Percentiles rank a stretch among this genome's conserved stretches.
Conservation (phyloP, 2,329 filamentous ascomycete genomes). For the Aspergillus transmontanensis region DNA sequence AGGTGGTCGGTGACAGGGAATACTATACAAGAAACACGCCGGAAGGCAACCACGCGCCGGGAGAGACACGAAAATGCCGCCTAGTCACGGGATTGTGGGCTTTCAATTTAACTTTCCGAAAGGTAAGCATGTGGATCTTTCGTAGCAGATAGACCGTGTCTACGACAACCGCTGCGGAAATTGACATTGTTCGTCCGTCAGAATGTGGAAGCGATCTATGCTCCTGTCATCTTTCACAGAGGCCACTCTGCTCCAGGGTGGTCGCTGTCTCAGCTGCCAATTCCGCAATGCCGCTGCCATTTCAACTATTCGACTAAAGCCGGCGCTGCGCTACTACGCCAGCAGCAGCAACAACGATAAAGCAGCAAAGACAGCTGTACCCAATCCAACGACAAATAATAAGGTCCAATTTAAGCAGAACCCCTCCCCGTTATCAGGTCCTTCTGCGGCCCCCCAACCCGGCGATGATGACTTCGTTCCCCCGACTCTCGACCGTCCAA, state of each 20-base stretch:
- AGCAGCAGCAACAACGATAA: slow-evolving; percentile 22
- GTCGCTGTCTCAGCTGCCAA: slow-evolving; percentile 40
- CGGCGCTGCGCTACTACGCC: slow-evolving; percentile 33
- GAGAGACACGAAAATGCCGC: slow-evolving; percentile 34
- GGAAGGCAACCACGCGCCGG: slow-evolving; percentile 21
- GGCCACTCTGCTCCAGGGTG: slow-evolving; percentile 26
- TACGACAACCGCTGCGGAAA: not conserved
- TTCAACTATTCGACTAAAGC: slow-evolving; percentile 17
- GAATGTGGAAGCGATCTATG: slow-evolving; percentile 34
- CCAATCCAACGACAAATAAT: slow-evolving; percentile 12
- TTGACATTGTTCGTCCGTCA: slow-evolving; percentile 9
- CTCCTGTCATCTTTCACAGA: slow-evolving; percentile 25
- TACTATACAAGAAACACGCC: slow-evolving; percentile 1
- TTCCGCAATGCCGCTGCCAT: slow-evolving; percentile 30
- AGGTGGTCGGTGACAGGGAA: not conserved
- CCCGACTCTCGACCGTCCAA: slow-evolving; percentile 67
- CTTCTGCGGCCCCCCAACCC: slow-evolving; percentile 24
- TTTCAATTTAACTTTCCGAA: slow-evolving; percentile 24
- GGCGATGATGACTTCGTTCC: slow-evolving; percentile 52
- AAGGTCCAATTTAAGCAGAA: slow-evolving; percentile 34
- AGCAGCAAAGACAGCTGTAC: slow-evolving; percentile 14
- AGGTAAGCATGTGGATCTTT: not conserved
- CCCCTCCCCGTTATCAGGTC: slow-evolving; percentile 21
- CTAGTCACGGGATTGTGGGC: slow-evolving; percentile 34
- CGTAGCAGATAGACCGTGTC: not conserved